Base-by-base conservation (phyloP, 148 eudicot genomes). In the Beta vulgaris region DNA sequence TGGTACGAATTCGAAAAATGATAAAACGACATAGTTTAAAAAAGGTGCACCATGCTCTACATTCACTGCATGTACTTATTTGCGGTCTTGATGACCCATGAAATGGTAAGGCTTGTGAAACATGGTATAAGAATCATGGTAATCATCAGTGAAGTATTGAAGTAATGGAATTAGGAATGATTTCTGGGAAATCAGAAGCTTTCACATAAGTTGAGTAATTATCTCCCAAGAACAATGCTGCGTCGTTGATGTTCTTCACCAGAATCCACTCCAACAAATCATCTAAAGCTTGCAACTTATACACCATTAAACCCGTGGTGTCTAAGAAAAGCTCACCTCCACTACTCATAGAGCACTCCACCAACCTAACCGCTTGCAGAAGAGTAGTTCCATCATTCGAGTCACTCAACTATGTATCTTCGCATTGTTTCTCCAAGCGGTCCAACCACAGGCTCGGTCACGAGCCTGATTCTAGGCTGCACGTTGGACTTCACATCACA, bases 111-210 rank as follows among this genome's bases (percentile, higher is more conserved):
- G 36, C 37, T 46, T 58, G 15, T 2, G 5, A n/a, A 15, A 5
- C 26, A 36, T 28, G 10, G 60, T 13, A 15, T 1, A 3, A 69
- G 7, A 7, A 44, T n/a, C 36, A 26, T 12, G 23, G 44, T 64
- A 74, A 64, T 77, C 79, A 59, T 46, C 79, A 2, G 69, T 77
- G 65, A 69, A 77, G 55, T 77, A 77, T n/a, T n/a, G n/a, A n/a
- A n/a, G n/a, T n/a, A 39, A 77, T 48, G 6, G 69, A 16, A 35
- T 76, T 43, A 0, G 35, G 44, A 29, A 44, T 58, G 2, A 76
- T 25, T 14, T 54, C 59, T 13, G 67, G 55, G 8, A 43, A 44
- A n/a, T 44, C 43, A 23, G 68, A 29, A 2, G 79, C 59, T n/a
- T 31, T 76, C 2, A 76, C 73, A 58, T 21, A 68, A 2, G 32